Base-by-base conservation (phyloP, 176 grass and related monocot species). In the Musa acuminata region DNA sequence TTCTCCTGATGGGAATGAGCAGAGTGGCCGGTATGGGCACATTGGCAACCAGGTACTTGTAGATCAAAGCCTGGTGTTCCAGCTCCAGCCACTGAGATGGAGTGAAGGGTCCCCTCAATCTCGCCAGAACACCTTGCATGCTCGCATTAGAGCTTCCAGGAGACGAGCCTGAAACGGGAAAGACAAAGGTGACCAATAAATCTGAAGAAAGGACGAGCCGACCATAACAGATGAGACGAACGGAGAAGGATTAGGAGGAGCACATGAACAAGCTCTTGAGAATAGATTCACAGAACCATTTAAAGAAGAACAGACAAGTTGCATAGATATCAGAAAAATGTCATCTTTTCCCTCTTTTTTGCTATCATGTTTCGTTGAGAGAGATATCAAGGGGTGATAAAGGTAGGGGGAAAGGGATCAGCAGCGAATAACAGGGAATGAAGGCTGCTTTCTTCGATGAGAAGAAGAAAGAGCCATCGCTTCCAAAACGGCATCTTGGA, bases 21-120 rank as follows among this genome's bases (percentile, higher is more conserved):
- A 99, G 88, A 78, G 82, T 89, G 51, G 88, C 82, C 75, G 96
- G 96, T 65, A 99, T 85, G 1, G 96, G 91, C 1, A 82, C 88
- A 73, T 91, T 94, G 13, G 95, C 88, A 72, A 85, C 82, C 52
- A 99, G 81, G 55, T 99, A 91, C 75, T 95, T 99, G 90, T 99
- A 99, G 29, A 95, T 95, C 76, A 99, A 89, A 7, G 91, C 91
- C 62, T 99, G 96, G 63, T 95, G 91, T 60, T 99, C 96, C 70
- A 99, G 83, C 75, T 99, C 96, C 88, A 99, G 85, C 91, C 91
- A 99, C 77, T 99, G 96, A 9, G 91, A 89, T 5, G 96, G 96
- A 11, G 96, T 99, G 81, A 99, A 99, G 16, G 88, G 88, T 70
- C 87, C 86, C 81, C 87, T 99, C 21, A 77, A 84, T 76, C 91